These are phyloP conservation scores for Phialophora expanda DNA, from an alignment of 2,329 filamentous ascomycete genomes.

Conservation along the genomic window DNA sequence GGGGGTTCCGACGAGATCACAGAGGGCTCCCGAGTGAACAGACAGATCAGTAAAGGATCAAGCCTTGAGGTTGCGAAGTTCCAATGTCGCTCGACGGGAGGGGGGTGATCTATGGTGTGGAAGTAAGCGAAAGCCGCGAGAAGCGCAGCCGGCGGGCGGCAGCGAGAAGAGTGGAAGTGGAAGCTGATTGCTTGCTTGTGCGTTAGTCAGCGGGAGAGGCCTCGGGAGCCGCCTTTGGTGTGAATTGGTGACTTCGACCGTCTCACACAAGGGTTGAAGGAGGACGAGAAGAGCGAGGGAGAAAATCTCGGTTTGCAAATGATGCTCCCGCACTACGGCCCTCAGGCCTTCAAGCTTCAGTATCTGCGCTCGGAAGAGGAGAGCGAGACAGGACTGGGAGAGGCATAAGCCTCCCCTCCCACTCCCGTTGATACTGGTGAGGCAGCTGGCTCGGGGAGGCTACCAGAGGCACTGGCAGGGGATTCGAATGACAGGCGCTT, in stretches of 20 bases:
- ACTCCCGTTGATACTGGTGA: conserved; percentile 12
- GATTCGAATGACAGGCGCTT: conserved; percentile 19
- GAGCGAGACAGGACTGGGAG: background rate
- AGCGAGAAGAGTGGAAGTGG: background rate
- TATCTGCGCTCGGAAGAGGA: background rate
- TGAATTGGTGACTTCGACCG: background rate
- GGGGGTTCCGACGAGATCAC: background rate
- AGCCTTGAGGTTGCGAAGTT: conserved; percentile 4
- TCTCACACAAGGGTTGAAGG: background rate
- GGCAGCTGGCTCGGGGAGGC: conserved; percentile 10
- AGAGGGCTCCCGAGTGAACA: background rate
- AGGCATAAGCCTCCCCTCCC: conserved; percentile 11
- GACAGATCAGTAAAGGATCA: conserved; percentile 7
- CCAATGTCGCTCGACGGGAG: background rate
- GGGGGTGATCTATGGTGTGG: conserved; percentile 14
- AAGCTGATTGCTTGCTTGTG: conserved; percentile 9
- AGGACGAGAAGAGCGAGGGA: conserved; percentile 3
- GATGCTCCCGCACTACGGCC: background rate
- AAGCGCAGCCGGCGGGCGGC: conserved; percentile 34
- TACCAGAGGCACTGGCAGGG: conserved; percentile 12
- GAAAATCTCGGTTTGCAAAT: background rate
- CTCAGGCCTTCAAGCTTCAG: conserved; percentile 3
- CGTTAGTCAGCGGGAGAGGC: conserved; percentile 12
- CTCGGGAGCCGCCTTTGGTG: conserved; percentile 15
- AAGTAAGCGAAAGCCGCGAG: conserved; percentile 34